Percentiles rank a stretch among this genome's conserved stretches.
Evolutionary conservation across 2,329 filamentous ascomycete species (phyloP).

Genomic region (Aspergillus aculeatus): DNA sequence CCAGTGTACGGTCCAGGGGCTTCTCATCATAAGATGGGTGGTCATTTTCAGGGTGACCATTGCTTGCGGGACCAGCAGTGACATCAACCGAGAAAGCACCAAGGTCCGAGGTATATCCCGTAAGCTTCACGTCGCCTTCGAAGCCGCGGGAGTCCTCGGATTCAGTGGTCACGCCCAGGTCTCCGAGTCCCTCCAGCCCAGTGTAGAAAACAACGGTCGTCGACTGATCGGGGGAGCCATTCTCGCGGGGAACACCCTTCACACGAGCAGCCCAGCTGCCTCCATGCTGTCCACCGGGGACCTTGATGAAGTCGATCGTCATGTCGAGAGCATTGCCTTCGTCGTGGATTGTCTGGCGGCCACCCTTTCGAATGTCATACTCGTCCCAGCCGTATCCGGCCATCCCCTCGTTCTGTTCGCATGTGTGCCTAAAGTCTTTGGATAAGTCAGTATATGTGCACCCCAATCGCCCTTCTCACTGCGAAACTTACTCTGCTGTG

Average conservation of each 20-base stretch:
- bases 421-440: slow-evolving; percentile 84
- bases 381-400: slow-evolving; percentile 97
- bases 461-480: not conserved
- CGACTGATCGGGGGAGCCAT: slow-evolving; percentile 65
- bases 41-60: slow-evolving; percentile 52
- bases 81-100: slow-evolving; percentile 78
- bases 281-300: slow-evolving; percentile 78
- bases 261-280: slow-evolving; percentile 91
- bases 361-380: slow-evolving; percentile 85
- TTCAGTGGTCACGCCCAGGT: slow-evolving; percentile 60
- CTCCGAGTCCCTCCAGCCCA: slow-evolving; percentile 72
- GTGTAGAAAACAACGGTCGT: slow-evolving; percentile 81
- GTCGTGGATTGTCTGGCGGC: slow-evolving; percentile 87
- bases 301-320: slow-evolving; percentile 89
- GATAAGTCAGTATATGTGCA: slow-evolving; percentile 18
- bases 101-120: slow-evolving; percentile 68
- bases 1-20: slow-evolving; percentile 72
- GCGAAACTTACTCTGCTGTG: slow-evolving; percentile 67
- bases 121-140: slow-evolving; percentile 64
- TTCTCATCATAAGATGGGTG: slow-evolving; percentile 68
- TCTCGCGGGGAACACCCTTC: slow-evolving; percentile 73
- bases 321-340: slow-evolving; percentile 84
- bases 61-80: slow-evolving; percentile 67
- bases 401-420: slow-evolving; percentile 92
- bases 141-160: slow-evolving; percentile 53